These are phyloP conservation scores for Fusarium brevicatenulatum DNA, from an alignment of 2,329 filamentous ascomycete genomes.

Conservation along the genomic window DNA sequence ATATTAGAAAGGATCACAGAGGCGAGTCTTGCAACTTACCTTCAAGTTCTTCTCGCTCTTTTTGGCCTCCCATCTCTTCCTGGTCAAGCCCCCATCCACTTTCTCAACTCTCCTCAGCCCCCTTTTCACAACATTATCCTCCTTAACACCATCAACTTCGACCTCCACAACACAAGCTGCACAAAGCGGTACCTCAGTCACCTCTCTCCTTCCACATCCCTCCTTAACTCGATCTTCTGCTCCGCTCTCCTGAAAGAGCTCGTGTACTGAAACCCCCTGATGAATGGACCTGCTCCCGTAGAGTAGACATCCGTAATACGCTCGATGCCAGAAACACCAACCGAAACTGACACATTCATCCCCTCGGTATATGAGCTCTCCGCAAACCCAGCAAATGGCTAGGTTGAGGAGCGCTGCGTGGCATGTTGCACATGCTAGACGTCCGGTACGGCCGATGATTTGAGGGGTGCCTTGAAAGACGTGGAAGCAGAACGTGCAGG, in stretches of 20 bases:
- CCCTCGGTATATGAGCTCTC: conserved; percentile 62
- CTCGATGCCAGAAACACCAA: conserved; percentile 69
- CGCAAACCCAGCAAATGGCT: conserved; percentile 68
- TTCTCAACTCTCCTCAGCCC: conserved; percentile 56
- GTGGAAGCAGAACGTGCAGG: conserved; percentile 67
- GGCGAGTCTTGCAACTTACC: not conserved
- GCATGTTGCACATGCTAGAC: conserved; percentile 61
- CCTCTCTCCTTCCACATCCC: conserved; percentile 50
- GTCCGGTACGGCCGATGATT: conserved; percentile 57
- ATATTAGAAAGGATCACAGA: not conserved
- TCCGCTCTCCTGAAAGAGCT: conserved; percentile 46
- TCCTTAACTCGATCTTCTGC: not conserved
- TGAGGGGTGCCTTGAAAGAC: conserved; percentile 50
- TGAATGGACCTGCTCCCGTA: conserved; percentile 57
- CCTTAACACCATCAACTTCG: conserved; percentile 50
- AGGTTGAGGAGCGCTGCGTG: conserved; percentile 60
- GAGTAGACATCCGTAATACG: conserved; percentile 66
- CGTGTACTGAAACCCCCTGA: conserved; percentile 48
- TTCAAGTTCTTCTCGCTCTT: conserved; percentile 17
- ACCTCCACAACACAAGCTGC: conserved; percentile 55
- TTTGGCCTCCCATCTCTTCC: conserved; percentile 55
- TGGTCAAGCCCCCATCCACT: conserved; percentile 59
- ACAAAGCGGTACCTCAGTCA: conserved; percentile 61
- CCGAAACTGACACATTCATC: conserved; percentile 68
- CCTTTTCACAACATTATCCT: conserved; percentile 50